These are phyloP conservation scores for Berkeleyomyces rouxiae DNA, from an alignment of 2,329 filamentous ascomycete genomes.

Conservation along the genomic window DNA sequence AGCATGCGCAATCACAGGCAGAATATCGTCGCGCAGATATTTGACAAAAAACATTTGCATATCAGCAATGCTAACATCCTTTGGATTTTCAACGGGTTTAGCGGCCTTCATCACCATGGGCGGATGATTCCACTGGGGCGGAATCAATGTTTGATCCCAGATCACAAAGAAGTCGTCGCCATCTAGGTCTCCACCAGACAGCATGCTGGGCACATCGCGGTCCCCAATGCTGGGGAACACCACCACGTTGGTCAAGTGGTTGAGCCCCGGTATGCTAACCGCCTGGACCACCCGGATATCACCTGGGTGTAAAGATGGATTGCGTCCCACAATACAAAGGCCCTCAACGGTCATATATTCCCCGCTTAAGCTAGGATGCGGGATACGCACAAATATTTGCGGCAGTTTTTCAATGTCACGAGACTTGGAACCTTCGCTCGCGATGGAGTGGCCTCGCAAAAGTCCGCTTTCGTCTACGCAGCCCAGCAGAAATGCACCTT, in stretches of 20 bases:
- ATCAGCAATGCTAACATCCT: conserved; percentile 53
- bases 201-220: conserved; percentile 77
- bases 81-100: conserved; percentile 30
- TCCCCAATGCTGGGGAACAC: conserved; percentile 77
- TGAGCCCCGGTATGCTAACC: conserved; percentile 55
- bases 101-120: conserved; percentile 42
- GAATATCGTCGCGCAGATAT: conserved; percentile 80
- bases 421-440: conserved; percentile 23
- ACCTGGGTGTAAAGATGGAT: conserved; percentile 84
- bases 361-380: conserved; percentile 35
- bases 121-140: conserved; percentile 48
- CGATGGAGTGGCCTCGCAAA: conserved; percentile 52
- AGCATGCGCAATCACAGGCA: conserved; percentile 63
- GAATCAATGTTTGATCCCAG: conserved; percentile 67
- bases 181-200: conserved; percentile 87
- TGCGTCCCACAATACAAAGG: conserved; percentile 70
- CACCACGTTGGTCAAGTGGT: conserved; percentile 67
- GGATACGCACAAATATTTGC: conserved; percentile 79
- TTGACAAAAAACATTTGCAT: conserved; percentile 74
- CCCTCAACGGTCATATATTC: conserved; percentile 59
- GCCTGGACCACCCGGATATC: conserved; percentile 80
- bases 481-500: conserved; percentile 77
- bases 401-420: conserved; percentile 43
- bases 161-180: conserved; percentile 92
- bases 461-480: conserved; percentile 72